Base-by-base conservation (phyloP, 306 rosid genomes). In the Comarum palustre region DNA sequence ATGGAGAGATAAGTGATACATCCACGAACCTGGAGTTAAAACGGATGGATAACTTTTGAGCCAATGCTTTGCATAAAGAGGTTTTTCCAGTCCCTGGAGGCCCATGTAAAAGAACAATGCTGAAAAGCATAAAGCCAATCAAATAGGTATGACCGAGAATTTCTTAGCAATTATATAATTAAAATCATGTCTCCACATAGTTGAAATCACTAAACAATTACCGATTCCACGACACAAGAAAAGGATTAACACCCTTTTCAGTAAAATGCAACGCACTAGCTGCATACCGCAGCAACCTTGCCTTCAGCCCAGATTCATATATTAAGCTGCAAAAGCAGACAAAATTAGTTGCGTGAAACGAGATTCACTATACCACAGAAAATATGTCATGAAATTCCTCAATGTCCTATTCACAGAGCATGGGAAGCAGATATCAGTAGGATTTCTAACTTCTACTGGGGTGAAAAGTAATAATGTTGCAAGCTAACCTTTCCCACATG, bases 61-160 rank as follows among this genome's bases (percentile, higher is more conserved):
- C 96, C 79, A 95, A 78, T 58, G 99, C 96, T 87, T 95, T 95
- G 64, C 99, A 95, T 79, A 91, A 86, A 69, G 98, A 91, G 38
- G 99, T 95, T 82, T 91, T 95, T 65, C 97, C 97, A 25, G 97
- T 95, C 59, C 97, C 97, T 24, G 96, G 99, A 60, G 99, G 97
- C 77, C 97, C 99, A 73, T 95, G 99, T 69, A 95, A 83, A 74
- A 95, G 88, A 73, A 95, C 78, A 76, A 91, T 89, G 78, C 99
- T 91, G 86, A 79, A 71, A 76, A 38, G 36, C 50, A 69, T 73
- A 74, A 75, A 72, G 38, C n/a, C 68, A 73, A 58, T 73, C 75
- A 59, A 29, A 20, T 14, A 3, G 76, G 59, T 66, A 52, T 52
- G n/a, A 17, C 25, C 41, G 25, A 72, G 57, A 71, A 57, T 27